phyloP scores from a whole-genome alignment of 129 eudicot genomes.

The Flaveria ramosissima region DNA sequence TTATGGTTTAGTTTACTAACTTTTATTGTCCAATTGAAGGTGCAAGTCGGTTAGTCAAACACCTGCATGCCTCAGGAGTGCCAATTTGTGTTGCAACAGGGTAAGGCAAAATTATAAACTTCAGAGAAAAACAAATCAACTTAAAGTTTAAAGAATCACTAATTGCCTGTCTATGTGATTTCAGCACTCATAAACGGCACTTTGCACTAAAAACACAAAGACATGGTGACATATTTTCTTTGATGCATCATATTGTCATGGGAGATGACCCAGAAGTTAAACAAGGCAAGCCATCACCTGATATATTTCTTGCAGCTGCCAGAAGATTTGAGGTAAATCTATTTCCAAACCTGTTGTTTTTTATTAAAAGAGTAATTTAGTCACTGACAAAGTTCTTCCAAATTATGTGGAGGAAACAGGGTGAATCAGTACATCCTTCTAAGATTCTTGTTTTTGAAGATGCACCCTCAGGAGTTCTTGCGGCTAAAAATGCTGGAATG shows the following conservation, averaged over 20 bases:
- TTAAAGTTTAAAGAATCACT: constrained; percentile 8
- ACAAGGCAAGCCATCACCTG: constrained; percentile 98
- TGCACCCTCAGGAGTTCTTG: constrained; percentile 95
- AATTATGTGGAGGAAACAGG: constrained; percentile 49
- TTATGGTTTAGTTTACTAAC: neutral
- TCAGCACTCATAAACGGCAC: constrained; percentile 77
- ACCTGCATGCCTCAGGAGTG: constrained; percentile 71
- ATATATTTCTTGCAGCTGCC: constrained; percentile 85
- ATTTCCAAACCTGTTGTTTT: neutral
- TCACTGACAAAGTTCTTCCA: neutral
- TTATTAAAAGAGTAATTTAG: neutral
- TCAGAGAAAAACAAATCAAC: neutral
- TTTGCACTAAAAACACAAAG: constrained; percentile 86
- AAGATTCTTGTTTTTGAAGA: constrained; percentile 91
- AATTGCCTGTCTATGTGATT: constrained; percentile 20
- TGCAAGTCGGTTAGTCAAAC: constrained; percentile 72
- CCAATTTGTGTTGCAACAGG: constrained; percentile 98
- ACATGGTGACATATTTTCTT: constrained; percentile 77
- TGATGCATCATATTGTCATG: constrained; percentile 93
- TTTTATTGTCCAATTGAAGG: constrained; percentile 42
- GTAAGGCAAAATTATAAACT: constrained; percentile 36
- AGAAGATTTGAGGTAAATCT: constrained; percentile 84
- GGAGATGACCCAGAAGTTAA: constrained; percentile 99
- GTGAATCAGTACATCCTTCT: constrained; percentile 65
- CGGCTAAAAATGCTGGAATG: constrained; percentile 99